A percentile compares a stretch with the other conserved stretches of the same genome.
phyloP scores from a whole-genome alignment of 768 basidiomycete genomes.

The Leucogyrophana mollusca region DNA sequence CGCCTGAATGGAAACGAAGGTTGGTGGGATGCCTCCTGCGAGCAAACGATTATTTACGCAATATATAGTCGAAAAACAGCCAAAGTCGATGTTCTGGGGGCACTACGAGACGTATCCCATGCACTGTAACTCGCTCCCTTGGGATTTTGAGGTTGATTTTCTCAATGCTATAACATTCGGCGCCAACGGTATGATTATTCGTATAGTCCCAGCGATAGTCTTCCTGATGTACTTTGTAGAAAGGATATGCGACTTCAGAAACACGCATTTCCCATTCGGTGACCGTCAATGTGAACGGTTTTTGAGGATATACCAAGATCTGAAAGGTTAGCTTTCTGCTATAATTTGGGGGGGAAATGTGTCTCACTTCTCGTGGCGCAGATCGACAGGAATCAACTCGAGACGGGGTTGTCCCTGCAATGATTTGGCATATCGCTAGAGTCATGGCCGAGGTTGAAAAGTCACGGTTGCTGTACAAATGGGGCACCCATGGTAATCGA shows the following conservation, averaged over 20 bases:
- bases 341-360: not conserved
- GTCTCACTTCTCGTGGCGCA: not conserved
- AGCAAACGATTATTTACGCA: not conserved
- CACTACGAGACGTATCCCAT: conserved; percentile 13
- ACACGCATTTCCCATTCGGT: conserved; percentile 21
- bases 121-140: conserved; percentile 20
- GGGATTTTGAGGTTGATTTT: conserved; percentile 16
- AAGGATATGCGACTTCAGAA: conserved; percentile 15
- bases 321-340: conserved; percentile 11
- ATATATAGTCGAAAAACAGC: not conserved
- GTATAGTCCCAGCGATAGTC: not conserved
- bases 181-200: conserved; percentile 15
- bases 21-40: not conserved
- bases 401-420: conserved; percentile 12
- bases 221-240: conserved; percentile 10
- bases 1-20: not conserved
- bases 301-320: conserved; percentile 16
- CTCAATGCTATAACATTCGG: conserved; percentile 19
- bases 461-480: conserved; percentile 10
- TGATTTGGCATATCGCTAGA: conserved; percentile 19
- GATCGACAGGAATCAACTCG: not conserved
- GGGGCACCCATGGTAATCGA: conserved; percentile 9
- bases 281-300: conserved; percentile 14
- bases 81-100: conserved; percentile 16
- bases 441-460: conserved; percentile 14